These are phyloP conservation scores for Thuja plicata DNA, from an alignment of 83 land plant species.

Conservation along the genomic window DNA sequence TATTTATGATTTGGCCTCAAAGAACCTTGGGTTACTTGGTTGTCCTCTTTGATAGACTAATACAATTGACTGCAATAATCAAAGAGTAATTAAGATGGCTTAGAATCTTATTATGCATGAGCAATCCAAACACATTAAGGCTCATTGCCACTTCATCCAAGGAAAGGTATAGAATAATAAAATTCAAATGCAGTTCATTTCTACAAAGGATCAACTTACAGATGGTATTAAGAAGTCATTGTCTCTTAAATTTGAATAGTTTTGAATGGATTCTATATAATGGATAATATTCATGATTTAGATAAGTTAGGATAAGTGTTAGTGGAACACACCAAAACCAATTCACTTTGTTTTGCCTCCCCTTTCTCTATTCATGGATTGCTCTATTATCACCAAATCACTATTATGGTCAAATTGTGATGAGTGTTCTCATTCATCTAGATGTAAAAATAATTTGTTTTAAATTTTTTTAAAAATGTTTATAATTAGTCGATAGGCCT, in stretches of 20 bases:
- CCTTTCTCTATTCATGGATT: no score
- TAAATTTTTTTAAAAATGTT: no score
- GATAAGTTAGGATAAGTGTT: no score
- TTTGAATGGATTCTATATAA: not conserved
- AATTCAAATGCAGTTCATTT: not conserved
- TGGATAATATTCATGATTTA: not conserved
- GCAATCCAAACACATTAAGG: no score
- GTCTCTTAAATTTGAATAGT: not conserved
- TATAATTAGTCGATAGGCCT: no score
- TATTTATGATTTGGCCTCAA: not conserved
- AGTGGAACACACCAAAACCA: no score
- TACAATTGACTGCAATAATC: not conserved
- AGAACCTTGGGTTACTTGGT: not conserved
- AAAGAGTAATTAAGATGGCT: not conserved
- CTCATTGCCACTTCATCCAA: not conserved
- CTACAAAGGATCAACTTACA: not conserved
- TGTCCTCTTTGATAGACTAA: not conserved
- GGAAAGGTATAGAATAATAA: not conserved
- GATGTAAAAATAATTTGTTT: no score
- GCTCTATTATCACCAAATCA: no score
- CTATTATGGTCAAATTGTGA: no score
- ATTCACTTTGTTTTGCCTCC: no score
- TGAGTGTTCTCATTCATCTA: no score
- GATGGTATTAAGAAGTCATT: not conserved
- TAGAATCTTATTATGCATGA: no score